Base-by-base conservation (phyloP, 805 yeast species). In the Nakazawaea wyomingensis region DNA sequence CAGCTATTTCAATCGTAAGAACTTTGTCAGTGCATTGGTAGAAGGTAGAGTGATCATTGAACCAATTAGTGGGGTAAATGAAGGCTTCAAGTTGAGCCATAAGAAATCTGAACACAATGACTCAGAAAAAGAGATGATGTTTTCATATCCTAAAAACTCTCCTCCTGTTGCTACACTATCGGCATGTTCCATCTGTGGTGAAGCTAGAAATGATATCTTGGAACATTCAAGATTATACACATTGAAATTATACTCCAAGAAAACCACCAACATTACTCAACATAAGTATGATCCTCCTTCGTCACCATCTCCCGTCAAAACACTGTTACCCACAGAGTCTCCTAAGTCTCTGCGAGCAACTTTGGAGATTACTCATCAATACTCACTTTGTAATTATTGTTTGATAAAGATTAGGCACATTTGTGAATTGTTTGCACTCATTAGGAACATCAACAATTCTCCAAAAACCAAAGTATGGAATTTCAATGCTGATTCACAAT, bases 101-200 rank as follows among this genome's bases (percentile, higher is more conserved):
- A 43, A 32, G 16, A 39, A 48, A 1, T 46, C 43, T 6, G 41
- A 50, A 3, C 42, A 52, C 53, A 16, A 33, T 16, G 52, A 55
- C 1, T 41, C 55, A 4, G 32, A 39, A 17, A 62, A 56, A 34
- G 64, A 66, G 0, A 69, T 65, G 41, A 45, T 72, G 37, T 73
- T 67, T 48, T 61, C 69, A 16, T 71, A 64, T 46, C 76, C 78
- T 6, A 49, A 58, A 3, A 62, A 67, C 43, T 68, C 76, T 2
- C 82, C 79, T 5, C 91, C 95, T 0, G 80, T 85, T 14, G 96
- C 96, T 0, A 74, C 85, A 18, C 69, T 72, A 39, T 78, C 78
- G 2, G 78, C 89, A 4, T 91, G 98, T 63, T 71, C 89, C 4
- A 68, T 91, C 34, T 91, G 98, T 66, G 91, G 90, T 5, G 97